Base-by-base conservation (phyloP, 495 filamentous ascomycete genomes). In the Penicillium taxi region DNA sequence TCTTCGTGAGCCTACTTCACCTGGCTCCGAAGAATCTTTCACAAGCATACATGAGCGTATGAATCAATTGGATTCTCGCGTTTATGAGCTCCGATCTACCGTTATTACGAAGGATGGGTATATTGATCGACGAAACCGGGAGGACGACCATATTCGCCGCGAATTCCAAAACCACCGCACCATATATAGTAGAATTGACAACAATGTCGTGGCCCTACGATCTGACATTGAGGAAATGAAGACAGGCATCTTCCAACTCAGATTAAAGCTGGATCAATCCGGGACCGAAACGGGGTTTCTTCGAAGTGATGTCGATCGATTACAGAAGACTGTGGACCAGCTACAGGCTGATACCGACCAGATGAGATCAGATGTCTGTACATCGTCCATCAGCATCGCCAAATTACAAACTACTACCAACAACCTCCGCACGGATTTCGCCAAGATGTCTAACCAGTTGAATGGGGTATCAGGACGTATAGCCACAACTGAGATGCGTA, bases 81-180 rank as follows among this genome's bases (percentile, higher is more conserved):
- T 67, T 2, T 44, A 69, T 18, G 63, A 64, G 15, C 45, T 67
- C 3, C 59, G 61, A 26, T 58, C 61, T 4, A 53, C 45, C 16
- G 43, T 64, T 6, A 39, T 67, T 25, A 64, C 63, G 8, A 61
- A 63, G 37, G 61, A 67, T 31, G 52, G 47, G 26, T 67, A 67
- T 42, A 49, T 59, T 29, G 61, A 67, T 22, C 55, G 59, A 29
- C 59, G 63, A 6, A 67, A 67, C 49, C 59, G 63, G 14, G 63
- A 67, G 43, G 63, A 67, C 35, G 50, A 63, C 11, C 53, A 64
- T 33, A 50, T 67, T 26, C 63, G 63, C 26, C 61, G 61, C 2
- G 63, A 67, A 42, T 67, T 67, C 18, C 53, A 63, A 37, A 48
- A 53, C 34, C 50, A 63, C 26, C 54, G 50, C 24, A 53, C 55